Base-by-base conservation (phyloP, 176 grass and related monocot genomes). In the Pharus latifolius region DNA sequence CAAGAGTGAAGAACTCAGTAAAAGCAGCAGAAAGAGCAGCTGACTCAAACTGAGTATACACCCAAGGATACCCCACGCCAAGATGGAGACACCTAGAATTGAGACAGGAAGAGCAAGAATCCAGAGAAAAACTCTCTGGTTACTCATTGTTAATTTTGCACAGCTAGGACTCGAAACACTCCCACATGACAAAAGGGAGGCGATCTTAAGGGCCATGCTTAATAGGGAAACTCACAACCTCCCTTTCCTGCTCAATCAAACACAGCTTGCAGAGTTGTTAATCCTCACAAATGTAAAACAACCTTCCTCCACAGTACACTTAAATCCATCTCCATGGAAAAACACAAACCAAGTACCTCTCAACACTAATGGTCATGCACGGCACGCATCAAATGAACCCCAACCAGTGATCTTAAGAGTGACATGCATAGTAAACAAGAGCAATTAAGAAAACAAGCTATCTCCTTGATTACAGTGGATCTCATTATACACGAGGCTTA, bases 141-240 rank as follows among this genome's bases (percentile, higher is more conserved):
- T 4, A 14, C 60, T 74, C 19, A 20, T 42, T 20, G 23, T 87
- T 72, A 56, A 70, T 96, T 15, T 96, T 25, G 91, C 91, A 68
- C 78, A 76, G 84, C 78, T 72, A 96, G 91, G 91, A 91, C 87
- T 96, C 91, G 46, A 96, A 77, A 88, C 78, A 60, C 84, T 91
- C 87, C 91, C 87, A 91, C 23, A 35, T 57, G 16, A 73, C 68
- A 38, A 43, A 77, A 73, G 87, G 78, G 78, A 96, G 91, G 80
- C 81, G 66, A 91, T 91, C 91, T 91, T 96, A 91, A 96, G 84
- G 81, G 84, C 78, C 31, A 72, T 69, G 84, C 84, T 53, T 73
- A 26, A n/a, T n/a, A n/a, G n/a, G n/a, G n/a, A n/a, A n/a, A n/a
- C n/a, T n/a, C n/a, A n/a, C n/a, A n/a, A n/a, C n/a, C n/a, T n/a